These are phyloP conservation scores for Paratinospora sagittata DNA, from an alignment of 164 flowering plant species.

Conservation along the genomic window DNA sequence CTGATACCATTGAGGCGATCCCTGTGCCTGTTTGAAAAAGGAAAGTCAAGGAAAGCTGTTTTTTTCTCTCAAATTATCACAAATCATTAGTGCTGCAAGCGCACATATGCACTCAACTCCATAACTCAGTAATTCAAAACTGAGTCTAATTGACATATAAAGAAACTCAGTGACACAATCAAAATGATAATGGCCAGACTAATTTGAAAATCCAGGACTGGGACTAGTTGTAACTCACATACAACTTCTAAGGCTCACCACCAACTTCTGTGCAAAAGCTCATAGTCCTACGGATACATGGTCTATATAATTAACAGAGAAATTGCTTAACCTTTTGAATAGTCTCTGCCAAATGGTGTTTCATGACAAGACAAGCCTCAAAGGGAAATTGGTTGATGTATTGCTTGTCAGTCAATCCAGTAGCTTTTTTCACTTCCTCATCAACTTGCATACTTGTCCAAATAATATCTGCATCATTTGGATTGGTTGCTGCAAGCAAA, in stretches of 20 bases:
- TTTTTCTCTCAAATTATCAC: not conserved
- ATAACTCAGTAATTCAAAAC: too few species aligned
- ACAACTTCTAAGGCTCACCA: too few species aligned
- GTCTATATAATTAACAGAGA: not conserved
- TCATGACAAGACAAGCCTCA: conserved; percentile 99
- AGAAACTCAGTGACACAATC: too few species aligned
- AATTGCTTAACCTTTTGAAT: conserved; percentile 58
- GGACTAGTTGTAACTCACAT: not conserved
- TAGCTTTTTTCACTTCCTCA: conserved; percentile 66
- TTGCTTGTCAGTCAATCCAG: conserved; percentile 69
- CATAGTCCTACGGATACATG: not conserved
- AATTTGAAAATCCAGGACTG: not conserved
- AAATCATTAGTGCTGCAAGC: not conserved
- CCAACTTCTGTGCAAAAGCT: not conserved
- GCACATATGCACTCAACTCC: not conserved
- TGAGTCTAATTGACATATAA: too few species aligned
- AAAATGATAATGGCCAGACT: too few species aligned
- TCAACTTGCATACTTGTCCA: conserved; percentile 92
- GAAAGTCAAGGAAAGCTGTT: not conserved
- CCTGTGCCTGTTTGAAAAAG: conserved; percentile 54
- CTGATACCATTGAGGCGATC: conserved; percentile 88
- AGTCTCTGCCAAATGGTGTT: conserved; percentile 95
- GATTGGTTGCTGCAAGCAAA: conserved; percentile 59
- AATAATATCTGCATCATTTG: conserved; percentile 86
- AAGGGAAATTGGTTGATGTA: conserved; percentile 91